Evolutionary conservation across 139 green algal genomes (phyloP).

Genomic region (Picochlorum costavermella): DNA sequence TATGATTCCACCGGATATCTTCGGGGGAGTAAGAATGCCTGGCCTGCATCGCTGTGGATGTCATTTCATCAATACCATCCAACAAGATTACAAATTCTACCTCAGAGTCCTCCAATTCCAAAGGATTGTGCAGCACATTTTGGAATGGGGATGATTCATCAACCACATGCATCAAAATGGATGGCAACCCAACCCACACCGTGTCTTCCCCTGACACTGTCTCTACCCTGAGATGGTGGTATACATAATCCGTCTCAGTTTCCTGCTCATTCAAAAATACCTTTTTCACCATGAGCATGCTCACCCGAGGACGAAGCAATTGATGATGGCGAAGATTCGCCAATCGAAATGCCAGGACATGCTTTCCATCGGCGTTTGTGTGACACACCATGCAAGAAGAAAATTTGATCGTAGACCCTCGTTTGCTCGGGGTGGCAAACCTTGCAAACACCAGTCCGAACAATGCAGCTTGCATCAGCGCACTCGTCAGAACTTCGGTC

Average conservation of each 20-base stretch:
- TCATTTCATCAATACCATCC: constrained; percentile 34
- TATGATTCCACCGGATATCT: constrained; percentile 26
- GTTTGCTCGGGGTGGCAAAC: constrained; percentile 40
- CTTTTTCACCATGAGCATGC: constrained; percentile 21
- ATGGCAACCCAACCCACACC: constrained; percentile 52
- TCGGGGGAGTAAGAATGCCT: constrained; percentile 24
- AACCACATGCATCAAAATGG: constrained; percentile 42
- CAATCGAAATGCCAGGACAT: constrained; percentile 45
- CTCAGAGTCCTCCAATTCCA: constrained; percentile 21
- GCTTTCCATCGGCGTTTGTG: constrained; percentile 22
- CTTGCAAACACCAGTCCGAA: constrained; percentile 60
- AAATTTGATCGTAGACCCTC: constrained; percentile 50
- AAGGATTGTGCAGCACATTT: constrained; percentile 23
- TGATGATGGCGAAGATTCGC: constrained; percentile 58
- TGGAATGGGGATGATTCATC: constrained; percentile 30
- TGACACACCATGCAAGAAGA: constrained; percentile 21
- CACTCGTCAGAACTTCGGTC: constrained; percentile 19
- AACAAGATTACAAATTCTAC: constrained; percentile 31
- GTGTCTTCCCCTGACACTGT: background rate
- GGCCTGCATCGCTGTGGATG: constrained; percentile 20
- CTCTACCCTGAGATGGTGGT: constrained; percentile 12
- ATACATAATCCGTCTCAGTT: constrained; percentile 11
- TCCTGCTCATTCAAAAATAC: constrained; percentile 2
- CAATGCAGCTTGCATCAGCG: constrained; percentile 53
- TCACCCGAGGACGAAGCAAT: constrained; percentile 28